phyloP scores from a whole-genome alignment of 2,329 filamentous ascomycete species.

The Chaetomiaceae sp. region DNA sequence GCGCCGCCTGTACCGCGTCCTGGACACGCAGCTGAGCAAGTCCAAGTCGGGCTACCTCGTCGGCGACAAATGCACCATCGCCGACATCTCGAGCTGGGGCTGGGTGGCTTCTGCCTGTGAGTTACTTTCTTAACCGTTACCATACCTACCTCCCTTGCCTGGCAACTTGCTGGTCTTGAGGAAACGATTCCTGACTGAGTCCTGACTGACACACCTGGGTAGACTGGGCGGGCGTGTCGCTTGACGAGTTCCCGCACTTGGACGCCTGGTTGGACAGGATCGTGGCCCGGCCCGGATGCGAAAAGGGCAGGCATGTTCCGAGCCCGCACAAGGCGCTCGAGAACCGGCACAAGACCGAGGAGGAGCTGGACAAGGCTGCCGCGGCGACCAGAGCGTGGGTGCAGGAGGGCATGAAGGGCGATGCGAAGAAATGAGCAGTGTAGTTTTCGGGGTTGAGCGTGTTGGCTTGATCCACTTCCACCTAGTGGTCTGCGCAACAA shows the following conservation, averaged over 20 bases:
- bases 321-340: slow-evolving; percentile 54
- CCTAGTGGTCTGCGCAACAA: too few relatives aligned
- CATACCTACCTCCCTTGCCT: too few relatives aligned
- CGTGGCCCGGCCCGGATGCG: slow-evolving; percentile 62
- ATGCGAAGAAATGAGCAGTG: slow-evolving; percentile 42
- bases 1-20: slow-evolving; percentile 70
- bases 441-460: neutral
- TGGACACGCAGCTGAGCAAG: slow-evolving; percentile 65
- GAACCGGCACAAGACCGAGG: slow-evolving; percentile 32
- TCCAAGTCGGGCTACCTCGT: slow-evolving; percentile 55
- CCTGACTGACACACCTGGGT: too few relatives aligned
- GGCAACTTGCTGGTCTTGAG: too few relatives aligned
- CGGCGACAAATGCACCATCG: slow-evolving; percentile 66
- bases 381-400: slow-evolving; percentile 53
- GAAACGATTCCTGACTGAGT: too few relatives aligned
- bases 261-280: slow-evolving; percentile 74
- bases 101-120: slow-evolving; percentile 60
- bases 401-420: slow-evolving; percentile 58
- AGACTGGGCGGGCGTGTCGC: slow-evolving; percentile 24
- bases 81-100: slow-evolving; percentile 76
- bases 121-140: too few relatives aligned
- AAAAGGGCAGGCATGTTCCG: slow-evolving; percentile 68
- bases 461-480: too few relatives aligned
- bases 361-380: slow-evolving; percentile 49
- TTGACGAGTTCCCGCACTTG: slow-evolving; percentile 63